Evolutionary conservation across 2,329 filamentous ascomycete species (phyloP).

Genomic region (Ascochyta clinopodiicola): DNA sequence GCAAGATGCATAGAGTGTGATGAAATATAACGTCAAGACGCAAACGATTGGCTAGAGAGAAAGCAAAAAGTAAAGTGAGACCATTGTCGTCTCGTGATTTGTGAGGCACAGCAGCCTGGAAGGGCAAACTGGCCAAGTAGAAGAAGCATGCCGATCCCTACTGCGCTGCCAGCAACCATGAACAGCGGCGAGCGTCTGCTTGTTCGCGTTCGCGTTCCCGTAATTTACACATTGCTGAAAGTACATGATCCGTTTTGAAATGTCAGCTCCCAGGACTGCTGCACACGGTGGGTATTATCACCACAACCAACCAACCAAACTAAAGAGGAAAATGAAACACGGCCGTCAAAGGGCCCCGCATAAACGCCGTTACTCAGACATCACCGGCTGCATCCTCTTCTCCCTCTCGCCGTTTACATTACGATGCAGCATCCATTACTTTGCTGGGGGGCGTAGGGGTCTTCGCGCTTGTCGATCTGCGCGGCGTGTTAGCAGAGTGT

Average conservation of each 20-base stretch:
- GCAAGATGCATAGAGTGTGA: too few relatives aligned
- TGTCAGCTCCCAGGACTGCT: slow-evolving; percentile 39
- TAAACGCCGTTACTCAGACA: slow-evolving; percentile 49
- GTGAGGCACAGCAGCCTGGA: slow-evolving; percentile 33
- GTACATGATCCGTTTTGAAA: slow-evolving; percentile 41
- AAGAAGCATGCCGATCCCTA: slow-evolving; percentile 31
- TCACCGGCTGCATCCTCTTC: slow-evolving; percentile 40
- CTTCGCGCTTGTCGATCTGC: slow-evolving; percentile 88
- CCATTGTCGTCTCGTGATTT: slow-evolving; percentile 36
- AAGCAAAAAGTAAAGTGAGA: slow-evolving; percentile 23
- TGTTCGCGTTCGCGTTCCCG: slow-evolving; percentile 37
- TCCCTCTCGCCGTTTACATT: slow-evolving; percentile 68
- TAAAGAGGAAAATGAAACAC: slow-evolving; percentile 42
- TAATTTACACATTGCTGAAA: slow-evolving; percentile 52
- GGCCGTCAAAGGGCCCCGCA: slow-evolving; percentile 47
- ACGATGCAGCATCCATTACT: slow-evolving; percentile 91
- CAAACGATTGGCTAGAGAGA: neutral
- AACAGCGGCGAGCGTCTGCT: slow-evolving; percentile 32
- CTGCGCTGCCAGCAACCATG: slow-evolving; percentile 34
- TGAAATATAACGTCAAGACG: too few relatives aligned
- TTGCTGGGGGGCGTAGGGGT: slow-evolving; percentile 97
- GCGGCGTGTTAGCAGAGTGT: slow-evolving; percentile 26
- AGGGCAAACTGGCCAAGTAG: slow-evolving; percentile 27
- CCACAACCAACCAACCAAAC: slow-evolving; percentile 33
- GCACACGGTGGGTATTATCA: slow-evolving; percentile 49